Percentiles rank a stretch among this genome's conserved stretches.
phyloP scores from a whole-genome alignment of 2,329 filamentous ascomycete genomes.

The Fusarium euwallaceae region DNA sequence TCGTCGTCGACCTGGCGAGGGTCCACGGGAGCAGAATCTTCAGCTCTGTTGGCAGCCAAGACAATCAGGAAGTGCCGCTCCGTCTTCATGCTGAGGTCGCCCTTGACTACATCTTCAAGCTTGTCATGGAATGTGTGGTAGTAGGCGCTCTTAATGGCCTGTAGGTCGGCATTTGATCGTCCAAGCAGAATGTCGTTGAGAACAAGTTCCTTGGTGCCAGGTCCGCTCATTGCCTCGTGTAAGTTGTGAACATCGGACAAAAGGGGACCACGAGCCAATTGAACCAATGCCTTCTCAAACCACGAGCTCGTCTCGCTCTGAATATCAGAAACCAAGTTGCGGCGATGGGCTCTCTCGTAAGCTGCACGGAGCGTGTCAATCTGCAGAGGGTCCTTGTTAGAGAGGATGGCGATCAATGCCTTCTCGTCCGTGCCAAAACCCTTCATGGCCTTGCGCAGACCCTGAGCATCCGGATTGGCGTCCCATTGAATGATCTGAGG shows the following conservation, averaged over 20 bases:
- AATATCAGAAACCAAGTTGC: conserved; percentile 81
- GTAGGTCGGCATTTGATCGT: conserved; percentile 87
- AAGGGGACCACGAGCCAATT: conserved; percentile 83
- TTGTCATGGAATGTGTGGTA: conserved; percentile 73
- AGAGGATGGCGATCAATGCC: conserved; percentile 76
- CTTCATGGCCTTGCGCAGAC: conserved; percentile 87
- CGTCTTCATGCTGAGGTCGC: conserved; percentile 88
- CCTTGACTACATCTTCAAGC: conserved; percentile 79
- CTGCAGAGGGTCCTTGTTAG: conserved; percentile 82
- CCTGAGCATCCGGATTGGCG: conserved; percentile 76
- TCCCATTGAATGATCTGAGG: conserved; percentile 79
- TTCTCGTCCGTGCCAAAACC: conserved; percentile 92
- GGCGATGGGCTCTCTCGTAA: conserved; percentile 74
- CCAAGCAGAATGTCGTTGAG: conserved; percentile 89
- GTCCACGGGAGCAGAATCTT: conserved; percentile 81
- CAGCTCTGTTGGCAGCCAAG: conserved; percentile 77
- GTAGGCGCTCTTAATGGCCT: conserved; percentile 87
- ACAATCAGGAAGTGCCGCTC: conserved; percentile 88
- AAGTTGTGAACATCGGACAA: conserved; percentile 80
- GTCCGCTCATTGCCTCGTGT: conserved; percentile 78
- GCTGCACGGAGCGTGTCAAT: conserved; percentile 75
- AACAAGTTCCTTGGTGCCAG: conserved; percentile 87
- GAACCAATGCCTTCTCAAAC: conserved; percentile 80
- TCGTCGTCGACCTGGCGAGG: conserved; percentile 82
- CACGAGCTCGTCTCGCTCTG: conserved; percentile 81